A percentile compares a stretch with the other conserved stretches of the same genome.
phyloP scores from a whole-genome alignment of 2,329 filamentous ascomycete genomes.

The Didymella lethalis region DNA sequence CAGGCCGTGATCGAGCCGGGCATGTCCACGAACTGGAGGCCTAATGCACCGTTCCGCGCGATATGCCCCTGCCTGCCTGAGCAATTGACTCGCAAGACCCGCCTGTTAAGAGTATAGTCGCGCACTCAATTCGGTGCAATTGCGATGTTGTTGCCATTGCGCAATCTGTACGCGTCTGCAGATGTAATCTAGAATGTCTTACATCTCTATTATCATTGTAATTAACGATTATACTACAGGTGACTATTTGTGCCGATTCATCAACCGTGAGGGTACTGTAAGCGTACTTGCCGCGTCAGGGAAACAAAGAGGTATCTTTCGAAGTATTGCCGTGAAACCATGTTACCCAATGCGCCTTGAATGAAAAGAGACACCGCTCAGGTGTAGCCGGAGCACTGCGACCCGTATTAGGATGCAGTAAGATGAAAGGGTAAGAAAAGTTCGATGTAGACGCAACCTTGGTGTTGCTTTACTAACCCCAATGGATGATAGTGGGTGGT shows the following conservation, averaged over 20 bases:
- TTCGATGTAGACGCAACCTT: conserved; percentile 12
- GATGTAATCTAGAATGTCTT: background rate
- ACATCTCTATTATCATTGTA: conserved; percentile 1
- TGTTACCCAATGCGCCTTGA: conserved; percentile 21
- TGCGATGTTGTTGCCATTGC: background rate
- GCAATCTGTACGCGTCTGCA: background rate
- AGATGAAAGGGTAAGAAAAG: conserved; percentile 13
- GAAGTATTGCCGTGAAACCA: conserved; percentile 18
- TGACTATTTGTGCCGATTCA: conserved; percentile 17
- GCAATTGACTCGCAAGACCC: conserved; percentile 5
- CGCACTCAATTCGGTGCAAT: background rate
- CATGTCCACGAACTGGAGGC: conserved; percentile 12
- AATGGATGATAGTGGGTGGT: conserved; percentile 17
- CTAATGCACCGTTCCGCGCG: conserved; percentile 8
- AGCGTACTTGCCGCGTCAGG: conserved; percentile 5
- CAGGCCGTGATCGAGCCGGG: background rate
- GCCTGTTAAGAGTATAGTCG: conserved; percentile 1
- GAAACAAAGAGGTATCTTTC: conserved; percentile 37
- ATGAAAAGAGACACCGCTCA: conserved; percentile 3
- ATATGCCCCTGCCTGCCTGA: background rate
- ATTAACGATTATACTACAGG: conserved; percentile 20
- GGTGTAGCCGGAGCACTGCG: conserved; percentile 3
- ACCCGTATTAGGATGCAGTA: conserved; percentile 1
- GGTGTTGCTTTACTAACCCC: conserved; percentile 21
- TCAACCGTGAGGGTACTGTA: conserved; percentile 22